Conservation (phyloP, 305 asterid species). For the Rubia tinctorum region DNA sequence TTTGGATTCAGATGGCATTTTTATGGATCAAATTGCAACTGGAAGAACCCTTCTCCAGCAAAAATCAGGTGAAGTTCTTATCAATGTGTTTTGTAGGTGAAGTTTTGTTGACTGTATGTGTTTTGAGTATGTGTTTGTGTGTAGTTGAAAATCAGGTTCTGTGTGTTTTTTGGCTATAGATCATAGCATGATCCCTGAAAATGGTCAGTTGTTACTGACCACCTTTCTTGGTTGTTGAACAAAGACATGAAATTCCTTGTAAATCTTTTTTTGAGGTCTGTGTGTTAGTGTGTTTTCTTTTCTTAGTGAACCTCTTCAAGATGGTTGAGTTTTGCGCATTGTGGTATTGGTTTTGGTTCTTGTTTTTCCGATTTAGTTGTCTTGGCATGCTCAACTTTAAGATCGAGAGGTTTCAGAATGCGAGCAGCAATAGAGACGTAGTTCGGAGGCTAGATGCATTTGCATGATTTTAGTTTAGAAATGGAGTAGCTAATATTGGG, state of each 20-base stretch:
- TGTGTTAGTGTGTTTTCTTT: neutral
- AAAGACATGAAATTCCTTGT: slow-evolving; percentile 2
- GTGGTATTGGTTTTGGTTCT: neutral
- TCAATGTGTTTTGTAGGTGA: neutral
- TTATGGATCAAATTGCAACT: slow-evolving; percentile 41
- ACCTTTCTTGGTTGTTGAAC: neutral
- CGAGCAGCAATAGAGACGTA: too few species aligned
- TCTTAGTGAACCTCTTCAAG: neutral
- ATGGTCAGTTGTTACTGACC: neutral
- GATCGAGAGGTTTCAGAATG: neutral
- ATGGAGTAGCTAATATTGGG: neutral
- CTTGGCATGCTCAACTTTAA: neutral
- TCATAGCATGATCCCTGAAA: neutral
- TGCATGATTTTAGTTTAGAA: slow-evolving; percentile 3
- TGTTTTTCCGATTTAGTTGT: neutral
- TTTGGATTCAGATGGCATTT: slow-evolving; percentile 42
- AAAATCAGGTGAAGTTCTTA: slow-evolving; percentile 41
- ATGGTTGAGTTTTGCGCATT: neutral
- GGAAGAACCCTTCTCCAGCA: slow-evolving; percentile 81
- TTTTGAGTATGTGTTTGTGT: neutral
- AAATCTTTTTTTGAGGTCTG: neutral
- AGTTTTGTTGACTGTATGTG: slow-evolving; percentile 6
- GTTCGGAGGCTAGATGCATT: neutral
- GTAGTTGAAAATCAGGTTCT: neutral
- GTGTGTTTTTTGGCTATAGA: neutral